These are phyloP conservation scores for Fusarium sambucinum DNA, from an alignment of 2,329 filamentous ascomycete genomes.

Conservation along the genomic window DNA sequence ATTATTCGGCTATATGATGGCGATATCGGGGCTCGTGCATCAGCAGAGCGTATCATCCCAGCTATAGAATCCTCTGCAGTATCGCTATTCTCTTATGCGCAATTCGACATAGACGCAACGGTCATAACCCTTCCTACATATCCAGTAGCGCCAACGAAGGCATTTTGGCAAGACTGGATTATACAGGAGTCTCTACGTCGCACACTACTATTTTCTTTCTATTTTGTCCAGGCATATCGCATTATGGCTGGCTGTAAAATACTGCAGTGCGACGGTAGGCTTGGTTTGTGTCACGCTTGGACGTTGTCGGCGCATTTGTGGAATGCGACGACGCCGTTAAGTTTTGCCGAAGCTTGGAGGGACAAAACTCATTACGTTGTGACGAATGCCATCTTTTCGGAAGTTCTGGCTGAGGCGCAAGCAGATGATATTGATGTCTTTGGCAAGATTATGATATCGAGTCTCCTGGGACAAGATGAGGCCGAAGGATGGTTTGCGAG, in stretches of 20 bases:
- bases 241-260: constrained; percentile 49
- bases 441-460: constrained; percentile 54
- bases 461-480: constrained; percentile 51
- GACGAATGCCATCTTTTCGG: constrained; percentile 46
- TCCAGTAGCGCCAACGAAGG: constrained; percentile 56
- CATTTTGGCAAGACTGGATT: constrained; percentile 65
- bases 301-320: constrained; percentile 57
- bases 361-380: constrained; percentile 54
- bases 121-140: constrained; percentile 46
- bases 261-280: constrained; percentile 48
- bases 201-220: constrained; percentile 63
- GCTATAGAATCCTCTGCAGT: constrained; percentile 52
- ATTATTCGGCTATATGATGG: constrained; percentile 64
- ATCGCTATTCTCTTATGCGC: constrained; percentile 50
- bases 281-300: constrained; percentile 53
- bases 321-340: constrained; percentile 52
- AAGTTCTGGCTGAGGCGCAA: constrained; percentile 52
- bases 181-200: constrained; percentile 66
- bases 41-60: constrained; percentile 53
- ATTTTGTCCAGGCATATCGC: constrained; percentile 57
- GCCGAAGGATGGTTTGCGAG: constrained; percentile 52
- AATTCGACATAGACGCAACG: constrained; percentile 47
- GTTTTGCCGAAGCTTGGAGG: constrained; percentile 56
- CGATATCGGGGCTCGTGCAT: constrained; percentile 57
- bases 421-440: constrained; percentile 60